Conservation (phyloP, 805 yeast genomes). For the Wickerhamomyces mucosus region DNA sequence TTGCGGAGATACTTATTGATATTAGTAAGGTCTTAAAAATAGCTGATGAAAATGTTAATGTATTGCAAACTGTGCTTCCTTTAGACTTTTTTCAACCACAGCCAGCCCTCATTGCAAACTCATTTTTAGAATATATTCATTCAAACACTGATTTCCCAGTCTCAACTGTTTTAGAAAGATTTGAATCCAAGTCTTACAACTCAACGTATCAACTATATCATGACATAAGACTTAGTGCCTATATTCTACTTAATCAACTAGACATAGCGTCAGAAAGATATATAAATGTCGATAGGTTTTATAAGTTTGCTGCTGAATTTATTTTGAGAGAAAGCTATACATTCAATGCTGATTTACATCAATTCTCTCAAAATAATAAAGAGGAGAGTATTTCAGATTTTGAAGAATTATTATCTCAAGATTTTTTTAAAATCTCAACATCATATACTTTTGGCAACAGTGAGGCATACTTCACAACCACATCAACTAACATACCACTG, state of each 20-base stretch:
- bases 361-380: conserved; percentile 3
- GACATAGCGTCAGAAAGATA: conserved; percentile 42
- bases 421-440: conserved; percentile 50
- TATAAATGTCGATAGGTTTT: conserved; percentile 49
- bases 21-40: conserved; percentile 1
- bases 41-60: conserved; percentile 9
- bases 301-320: conserved; percentile 51
- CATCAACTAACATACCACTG: conserved; percentile 61
- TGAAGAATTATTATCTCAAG: conserved; percentile 36
- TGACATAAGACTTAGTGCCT: conserved; percentile 52
- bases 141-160: not conserved
- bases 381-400: conserved; percentile 17
- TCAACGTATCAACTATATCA: conserved; percentile 49
- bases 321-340: conserved; percentile 51
- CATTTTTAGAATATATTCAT: conserved; percentile 3
- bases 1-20: not conserved
- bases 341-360: conserved; percentile 24
- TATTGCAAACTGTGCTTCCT: conserved; percentile 13
- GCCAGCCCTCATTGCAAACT: conserved; percentile 10
- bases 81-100: conserved; percentile 9
- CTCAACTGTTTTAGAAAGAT: conserved; percentile 36
- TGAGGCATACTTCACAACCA: conserved; percentile 55
- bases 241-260: conserved; percentile 35
- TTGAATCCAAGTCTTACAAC: conserved; percentile 29
- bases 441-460: conserved; percentile 41